These are phyloP conservation scores for Salix caprea DNA, from an alignment of 345 rosid genomes.

Conservation along the genomic window DNA sequence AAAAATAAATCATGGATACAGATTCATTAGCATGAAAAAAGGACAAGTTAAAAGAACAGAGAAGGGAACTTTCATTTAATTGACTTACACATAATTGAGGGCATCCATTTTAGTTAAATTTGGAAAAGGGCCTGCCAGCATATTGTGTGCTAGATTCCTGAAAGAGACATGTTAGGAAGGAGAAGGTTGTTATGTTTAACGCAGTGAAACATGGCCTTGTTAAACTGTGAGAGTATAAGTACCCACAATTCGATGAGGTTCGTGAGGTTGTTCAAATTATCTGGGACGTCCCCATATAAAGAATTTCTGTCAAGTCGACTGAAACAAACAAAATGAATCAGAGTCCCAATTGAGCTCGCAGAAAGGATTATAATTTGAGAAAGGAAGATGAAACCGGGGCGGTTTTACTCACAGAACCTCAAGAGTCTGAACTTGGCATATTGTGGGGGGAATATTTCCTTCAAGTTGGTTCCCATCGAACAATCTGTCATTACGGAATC, in stretches of 20 bases:
- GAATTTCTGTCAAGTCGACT: constrained; percentile 96
- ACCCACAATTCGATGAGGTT: constrained; percentile 72
- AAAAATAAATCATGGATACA: constrained; percentile 1
- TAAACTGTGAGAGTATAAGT: not conserved
- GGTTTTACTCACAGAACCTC: constrained; percentile 89
- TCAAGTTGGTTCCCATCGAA: constrained; percentile 72
- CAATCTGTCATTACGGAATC: constrained; percentile 38
- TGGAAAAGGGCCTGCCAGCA: constrained; percentile 70
- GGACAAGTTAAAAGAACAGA: not conserved
- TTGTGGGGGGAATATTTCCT: constrained; percentile 61
- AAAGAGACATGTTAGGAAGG: constrained; percentile 3
- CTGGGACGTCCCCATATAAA: constrained; percentile 55
- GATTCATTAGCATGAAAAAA: not conserved
- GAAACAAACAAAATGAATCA: constrained; percentile 29
- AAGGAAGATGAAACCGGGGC: not conserved
- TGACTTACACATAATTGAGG: constrained; percentile 71
- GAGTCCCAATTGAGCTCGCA: not conserved
- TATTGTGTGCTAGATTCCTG: constrained; percentile 86
- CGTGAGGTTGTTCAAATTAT: constrained; percentile 69
- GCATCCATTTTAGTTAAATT: constrained; percentile 61
- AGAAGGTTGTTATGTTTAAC: constrained; percentile 2
- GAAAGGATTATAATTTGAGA: not conserved
- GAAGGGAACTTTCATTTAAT: not conserved
- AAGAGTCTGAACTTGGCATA: constrained; percentile 72
- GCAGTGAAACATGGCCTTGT: not conserved